Evolutionary conservation across 805 yeast species (phyloP).

Genomic region (Candida wancherniae): DNA sequence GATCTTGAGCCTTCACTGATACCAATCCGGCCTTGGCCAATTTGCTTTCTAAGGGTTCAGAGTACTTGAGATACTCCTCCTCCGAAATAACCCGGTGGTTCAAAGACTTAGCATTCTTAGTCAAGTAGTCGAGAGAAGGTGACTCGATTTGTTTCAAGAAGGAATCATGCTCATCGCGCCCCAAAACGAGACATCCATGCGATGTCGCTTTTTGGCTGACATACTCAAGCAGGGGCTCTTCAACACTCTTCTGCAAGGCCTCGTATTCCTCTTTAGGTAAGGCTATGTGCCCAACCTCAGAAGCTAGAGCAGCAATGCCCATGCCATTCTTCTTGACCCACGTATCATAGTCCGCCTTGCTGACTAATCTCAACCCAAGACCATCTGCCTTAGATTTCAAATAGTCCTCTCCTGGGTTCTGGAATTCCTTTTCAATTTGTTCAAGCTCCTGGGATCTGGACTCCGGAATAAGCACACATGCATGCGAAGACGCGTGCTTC

Average conservation of each 20-base stretch:
- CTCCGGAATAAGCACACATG: slow-evolving; percentile 19
- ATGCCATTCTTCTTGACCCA: slow-evolving; percentile 3
- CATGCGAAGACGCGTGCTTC: slow-evolving; percentile 21
- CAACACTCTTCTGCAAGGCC: slow-evolving; percentile 3
- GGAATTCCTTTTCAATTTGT: slow-evolving; percentile 1
- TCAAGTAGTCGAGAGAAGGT: slow-evolving; percentile 21
- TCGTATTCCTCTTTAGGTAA: slow-evolving; percentile 7
- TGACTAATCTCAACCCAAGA: slow-evolving; percentile 5
- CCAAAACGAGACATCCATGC: slow-evolving; percentile 3
- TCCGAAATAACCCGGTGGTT: slow-evolving; percentile 9
- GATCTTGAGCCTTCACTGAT: slow-evolving; percentile 8
- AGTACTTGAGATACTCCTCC: slow-evolving; percentile 1
- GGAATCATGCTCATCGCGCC: slow-evolving; percentile 8
- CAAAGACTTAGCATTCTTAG: slow-evolving; percentile 19
- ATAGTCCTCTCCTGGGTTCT: slow-evolving; percentile 6
- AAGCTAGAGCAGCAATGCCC: slow-evolving; percentile 8
- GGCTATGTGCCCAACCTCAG: slow-evolving; percentile 6
- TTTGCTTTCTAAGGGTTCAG: slow-evolving; percentile 9
- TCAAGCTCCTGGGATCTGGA: slow-evolving; percentile 4
- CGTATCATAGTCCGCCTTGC: background rate
- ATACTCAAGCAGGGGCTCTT: slow-evolving; percentile 13
- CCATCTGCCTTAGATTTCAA: slow-evolving; percentile 3
- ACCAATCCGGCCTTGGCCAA: slow-evolving; percentile 9
- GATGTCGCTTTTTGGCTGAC: slow-evolving; percentile 7
- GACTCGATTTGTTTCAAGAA: slow-evolving; percentile 8